These are phyloP conservation scores for grape (Vitis vinifera) DNA, from an alignment of 164 flowering plant species.

Conservation along the genomic window DNA sequence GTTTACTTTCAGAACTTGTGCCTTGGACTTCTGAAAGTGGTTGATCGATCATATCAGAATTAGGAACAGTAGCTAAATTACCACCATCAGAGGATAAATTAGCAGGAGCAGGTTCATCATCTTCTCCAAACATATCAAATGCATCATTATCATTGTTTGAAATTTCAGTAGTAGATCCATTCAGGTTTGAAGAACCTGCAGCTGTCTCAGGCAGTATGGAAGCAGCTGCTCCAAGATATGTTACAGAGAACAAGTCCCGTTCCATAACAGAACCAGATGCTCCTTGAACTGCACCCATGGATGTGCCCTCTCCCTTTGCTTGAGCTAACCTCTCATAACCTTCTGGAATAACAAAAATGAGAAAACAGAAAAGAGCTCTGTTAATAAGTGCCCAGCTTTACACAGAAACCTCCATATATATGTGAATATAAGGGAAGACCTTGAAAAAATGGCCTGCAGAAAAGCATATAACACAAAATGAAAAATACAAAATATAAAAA, in stretches of 20 bases:
- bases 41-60: slow-evolving; percentile 20
- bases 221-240: slow-evolving; percentile 15
- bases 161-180: slow-evolving; percentile 21
- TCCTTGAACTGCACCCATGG: slow-evolving; percentile 18
- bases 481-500: too few relatives aligned
- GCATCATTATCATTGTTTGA: slow-evolving; percentile 36
- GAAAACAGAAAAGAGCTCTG: not conserved
- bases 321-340: slow-evolving; percentile 80
- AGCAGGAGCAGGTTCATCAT: slow-evolving; percentile 43
- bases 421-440: too few relatives aligned
- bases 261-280: slow-evolving; percentile 13
- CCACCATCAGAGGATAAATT: slow-evolving; percentile 27
- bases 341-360: slow-evolving; percentile 40
- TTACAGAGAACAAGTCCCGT: slow-evolving; percentile 18
- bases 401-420: not conserved
- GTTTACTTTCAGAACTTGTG: slow-evolving; percentile 28
- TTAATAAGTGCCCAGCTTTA: not conserved
- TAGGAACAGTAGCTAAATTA: slow-evolving; percentile 27
- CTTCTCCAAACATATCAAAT: slow-evolving; percentile 89
- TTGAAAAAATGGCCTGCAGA: too few relatives aligned
- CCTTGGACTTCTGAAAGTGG: slow-evolving; percentile 28
- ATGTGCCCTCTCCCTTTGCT: slow-evolving; percentile 47
- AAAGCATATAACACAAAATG: too few relatives aligned
- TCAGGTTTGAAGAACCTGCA: slow-evolving; percentile 18
- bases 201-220: slow-evolving; percentile 15